Conservation (phyloP, 257 asterid genomes). For the Craterostigma plantagineum region DNA sequence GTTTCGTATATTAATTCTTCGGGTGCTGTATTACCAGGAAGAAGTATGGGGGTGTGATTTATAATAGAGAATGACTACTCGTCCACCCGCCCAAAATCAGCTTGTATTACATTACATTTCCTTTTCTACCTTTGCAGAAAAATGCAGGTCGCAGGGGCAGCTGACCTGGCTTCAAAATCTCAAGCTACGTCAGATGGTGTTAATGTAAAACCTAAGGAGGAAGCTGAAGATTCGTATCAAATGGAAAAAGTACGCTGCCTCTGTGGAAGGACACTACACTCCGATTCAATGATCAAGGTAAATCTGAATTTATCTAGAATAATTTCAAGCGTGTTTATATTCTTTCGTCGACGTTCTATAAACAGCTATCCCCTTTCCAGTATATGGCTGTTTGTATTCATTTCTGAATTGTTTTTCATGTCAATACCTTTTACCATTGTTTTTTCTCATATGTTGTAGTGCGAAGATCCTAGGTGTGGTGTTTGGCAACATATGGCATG, state of each 20-base stretch:
- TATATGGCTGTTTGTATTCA: too few relatives aligned
- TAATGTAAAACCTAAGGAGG: constrained; percentile 37
- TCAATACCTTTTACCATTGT: too few relatives aligned
- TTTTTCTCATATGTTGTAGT: constrained; percentile 43
- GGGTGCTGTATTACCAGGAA: too few relatives aligned
- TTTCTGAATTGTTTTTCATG: too few relatives aligned
- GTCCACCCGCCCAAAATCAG: neutral
- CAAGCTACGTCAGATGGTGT: constrained; percentile 55
- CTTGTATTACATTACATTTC: constrained; percentile 4
- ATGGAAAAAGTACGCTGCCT: constrained; percentile 65
- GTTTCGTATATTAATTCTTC: neutral
- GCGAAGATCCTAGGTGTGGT: constrained; percentile 78
- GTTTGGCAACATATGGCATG: constrained; percentile 96
- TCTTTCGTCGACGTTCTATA: neutral
- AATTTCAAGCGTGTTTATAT: neutral
- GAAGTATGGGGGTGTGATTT: too few relatives aligned
- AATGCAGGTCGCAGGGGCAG: constrained; percentile 81
- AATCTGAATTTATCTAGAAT: neutral
- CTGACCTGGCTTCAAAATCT: constrained; percentile 67
- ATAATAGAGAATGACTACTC: too few relatives aligned
- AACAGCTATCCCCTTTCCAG: neutral
- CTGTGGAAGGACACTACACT: constrained; percentile 59
- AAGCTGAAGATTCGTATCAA: constrained; percentile 47
- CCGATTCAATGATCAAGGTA: constrained; percentile 78
- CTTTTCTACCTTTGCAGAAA: constrained; percentile 29